Percentiles rank a stretch among this genome's conserved stretches.
phyloP scores from a whole-genome alignment of 148 eudicot genomes.

The Cornus kousa region DNA sequence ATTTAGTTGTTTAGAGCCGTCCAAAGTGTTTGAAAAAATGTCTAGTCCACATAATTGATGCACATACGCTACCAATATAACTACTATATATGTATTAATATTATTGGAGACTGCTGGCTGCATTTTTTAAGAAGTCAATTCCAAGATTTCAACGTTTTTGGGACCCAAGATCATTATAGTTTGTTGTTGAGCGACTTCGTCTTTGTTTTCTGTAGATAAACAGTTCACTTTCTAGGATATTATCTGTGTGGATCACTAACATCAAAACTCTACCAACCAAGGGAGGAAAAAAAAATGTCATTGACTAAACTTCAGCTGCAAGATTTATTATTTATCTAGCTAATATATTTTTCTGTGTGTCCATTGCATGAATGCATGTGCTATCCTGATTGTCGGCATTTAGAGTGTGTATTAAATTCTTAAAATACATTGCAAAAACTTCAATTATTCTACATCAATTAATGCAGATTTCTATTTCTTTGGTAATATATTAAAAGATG shows the following conservation, averaged over 20 bases:
- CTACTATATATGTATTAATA: not conserved
- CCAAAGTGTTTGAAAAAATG: not conserved
- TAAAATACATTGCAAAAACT: too few species aligned
- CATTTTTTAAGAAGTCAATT: not conserved
- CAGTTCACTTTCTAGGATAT: too few species aligned
- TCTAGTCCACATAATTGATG: not conserved
- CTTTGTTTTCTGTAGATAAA: too few species aligned
- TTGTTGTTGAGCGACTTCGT: not conserved
- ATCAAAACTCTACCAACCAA: not conserved
- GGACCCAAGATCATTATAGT: not conserved
- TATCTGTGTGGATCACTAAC: too few species aligned
- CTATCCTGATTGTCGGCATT: too few species aligned
- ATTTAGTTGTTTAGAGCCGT: not conserved
- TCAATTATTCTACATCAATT: too few species aligned
- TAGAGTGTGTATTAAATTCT: too few species aligned
- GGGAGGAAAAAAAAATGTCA: not conserved
- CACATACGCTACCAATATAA: not conserved
- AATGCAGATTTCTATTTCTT: not conserved
- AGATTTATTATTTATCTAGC: too few species aligned
- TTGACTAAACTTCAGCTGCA: not conserved
- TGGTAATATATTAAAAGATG: not conserved
- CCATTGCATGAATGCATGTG: too few species aligned
- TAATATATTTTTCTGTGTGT: too few species aligned
- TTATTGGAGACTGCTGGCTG: not conserved
- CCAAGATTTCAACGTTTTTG: not conserved